These are phyloP conservation scores for Penicillium oxalicum DNA, from an alignment of 2,329 filamentous ascomycete species.

Conservation along the genomic window DNA sequence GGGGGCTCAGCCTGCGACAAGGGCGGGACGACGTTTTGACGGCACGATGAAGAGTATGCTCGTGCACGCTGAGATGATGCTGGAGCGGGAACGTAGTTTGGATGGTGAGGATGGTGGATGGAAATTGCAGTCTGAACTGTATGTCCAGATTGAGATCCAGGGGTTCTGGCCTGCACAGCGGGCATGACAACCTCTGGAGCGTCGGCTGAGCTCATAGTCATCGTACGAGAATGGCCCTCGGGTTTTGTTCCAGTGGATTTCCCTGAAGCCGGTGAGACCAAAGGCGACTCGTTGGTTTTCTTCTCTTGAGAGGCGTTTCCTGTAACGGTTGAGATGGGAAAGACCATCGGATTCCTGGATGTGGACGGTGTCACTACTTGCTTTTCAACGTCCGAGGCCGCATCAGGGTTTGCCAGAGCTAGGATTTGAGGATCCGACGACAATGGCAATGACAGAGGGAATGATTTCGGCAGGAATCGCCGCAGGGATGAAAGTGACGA, in stretches of 20 bases:
- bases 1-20: constrained; percentile 7
- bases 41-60: constrained; percentile 14
- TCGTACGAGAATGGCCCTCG: constrained; percentile 18
- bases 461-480: constrained; percentile 29
- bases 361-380: constrained; percentile 16
- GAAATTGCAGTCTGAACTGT: constrained; percentile 14
- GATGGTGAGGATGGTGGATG: constrained; percentile 24
- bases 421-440: constrained; percentile 35
- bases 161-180: constrained; percentile 19
- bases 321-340: not conserved
- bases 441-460: constrained; percentile 25
- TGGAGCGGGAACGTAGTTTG: constrained; percentile 19
- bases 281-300: constrained; percentile 2
- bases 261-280: not conserved
- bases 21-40: constrained; percentile 5
- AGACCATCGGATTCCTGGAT: not conserved
- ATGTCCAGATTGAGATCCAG: constrained; percentile 21
- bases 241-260: not conserved
- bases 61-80: constrained; percentile 7
- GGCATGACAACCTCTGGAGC: constrained; percentile 30
- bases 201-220: constrained; percentile 31
- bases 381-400: constrained; percentile 25
- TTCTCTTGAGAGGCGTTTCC: not conserved
- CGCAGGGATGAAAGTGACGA: constrained; percentile 33
- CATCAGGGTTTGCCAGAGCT: constrained; percentile 27